phyloP scores from a whole-genome alignment of 306 rosid species.

The Acacia confusa region DNA sequence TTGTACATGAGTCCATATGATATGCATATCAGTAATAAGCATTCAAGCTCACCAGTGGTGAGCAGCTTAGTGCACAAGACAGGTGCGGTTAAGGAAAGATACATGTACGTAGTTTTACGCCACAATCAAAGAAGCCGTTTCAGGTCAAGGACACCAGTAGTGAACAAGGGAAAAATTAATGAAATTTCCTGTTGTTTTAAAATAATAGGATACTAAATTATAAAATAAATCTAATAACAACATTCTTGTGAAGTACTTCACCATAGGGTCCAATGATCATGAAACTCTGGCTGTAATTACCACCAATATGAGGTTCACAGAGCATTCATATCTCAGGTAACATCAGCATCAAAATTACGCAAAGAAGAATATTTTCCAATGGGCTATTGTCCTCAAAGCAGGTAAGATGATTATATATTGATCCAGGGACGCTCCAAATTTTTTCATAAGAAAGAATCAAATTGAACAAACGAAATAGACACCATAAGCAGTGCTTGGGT shows the following conservation, averaged over 20 bases:
- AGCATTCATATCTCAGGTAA: not conserved
- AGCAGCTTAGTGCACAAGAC: too few species aligned
- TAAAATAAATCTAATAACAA: not conserved
- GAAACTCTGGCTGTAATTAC: not conserved
- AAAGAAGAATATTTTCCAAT: not conserved
- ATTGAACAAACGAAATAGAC: not conserved
- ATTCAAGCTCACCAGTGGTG: not conserved
- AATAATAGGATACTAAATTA: not conserved
- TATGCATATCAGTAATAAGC: not conserved
- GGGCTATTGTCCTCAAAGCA: not conserved
- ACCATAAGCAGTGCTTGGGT: not conserved
- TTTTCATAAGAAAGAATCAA: conserved; percentile 25
- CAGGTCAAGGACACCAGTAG: too few species aligned
- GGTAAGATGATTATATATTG: not conserved
- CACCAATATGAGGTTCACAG: not conserved
- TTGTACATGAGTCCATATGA: not conserved
- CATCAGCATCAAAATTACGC: not conserved
- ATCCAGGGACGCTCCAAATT: not conserved
- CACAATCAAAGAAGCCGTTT: too few species aligned
- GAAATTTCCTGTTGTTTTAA: not conserved
- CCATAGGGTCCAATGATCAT: not conserved
- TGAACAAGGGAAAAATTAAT: too few species aligned
- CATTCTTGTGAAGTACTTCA: not conserved
- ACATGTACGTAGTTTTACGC: too few species aligned
- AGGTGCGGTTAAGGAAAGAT: too few species aligned